Evolutionary conservation across 164 flowering plant species (phyloP).

Genomic region (Tinospora cordifolia): DNA sequence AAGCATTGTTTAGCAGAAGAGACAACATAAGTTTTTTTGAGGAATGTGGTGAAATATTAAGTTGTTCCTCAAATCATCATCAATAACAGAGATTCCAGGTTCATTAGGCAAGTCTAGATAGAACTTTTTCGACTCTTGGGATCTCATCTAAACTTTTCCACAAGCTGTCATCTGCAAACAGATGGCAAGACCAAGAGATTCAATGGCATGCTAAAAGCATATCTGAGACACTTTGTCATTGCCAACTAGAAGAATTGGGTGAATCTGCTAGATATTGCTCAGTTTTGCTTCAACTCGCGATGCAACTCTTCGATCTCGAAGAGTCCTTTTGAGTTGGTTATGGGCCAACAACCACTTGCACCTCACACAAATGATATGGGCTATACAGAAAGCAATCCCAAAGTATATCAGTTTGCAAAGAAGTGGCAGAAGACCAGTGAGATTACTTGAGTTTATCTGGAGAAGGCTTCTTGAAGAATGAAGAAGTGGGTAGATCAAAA

Average conservation of each 20-base stretch:
- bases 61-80: neutral
- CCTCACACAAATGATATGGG: too few relatives aligned
- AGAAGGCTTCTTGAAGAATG: too few relatives aligned
- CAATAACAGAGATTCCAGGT: neutral
- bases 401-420: too few relatives aligned
- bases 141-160: neutral
- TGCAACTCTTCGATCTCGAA: neutral
- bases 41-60: neutral
- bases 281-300: neutral
- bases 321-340: too few relatives aligned
- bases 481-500: too few relatives aligned
- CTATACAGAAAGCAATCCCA: too few relatives aligned
- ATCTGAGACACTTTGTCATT: neutral
- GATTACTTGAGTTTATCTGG: too few relatives aligned
- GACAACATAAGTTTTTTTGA: neutral
- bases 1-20: neutral
- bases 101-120: neutral
- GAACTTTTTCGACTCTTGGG: neutral
- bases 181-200: neutral
- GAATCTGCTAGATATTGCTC: neutral
- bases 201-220: neutral
- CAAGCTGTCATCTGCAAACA: neutral
- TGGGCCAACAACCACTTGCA: too few relatives aligned
- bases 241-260: neutral
- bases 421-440: too few relatives aligned